Evolutionary conservation across 2,329 filamentous ascomycete species (phyloP).

Genomic region (Dendryphion nanum): DNA sequence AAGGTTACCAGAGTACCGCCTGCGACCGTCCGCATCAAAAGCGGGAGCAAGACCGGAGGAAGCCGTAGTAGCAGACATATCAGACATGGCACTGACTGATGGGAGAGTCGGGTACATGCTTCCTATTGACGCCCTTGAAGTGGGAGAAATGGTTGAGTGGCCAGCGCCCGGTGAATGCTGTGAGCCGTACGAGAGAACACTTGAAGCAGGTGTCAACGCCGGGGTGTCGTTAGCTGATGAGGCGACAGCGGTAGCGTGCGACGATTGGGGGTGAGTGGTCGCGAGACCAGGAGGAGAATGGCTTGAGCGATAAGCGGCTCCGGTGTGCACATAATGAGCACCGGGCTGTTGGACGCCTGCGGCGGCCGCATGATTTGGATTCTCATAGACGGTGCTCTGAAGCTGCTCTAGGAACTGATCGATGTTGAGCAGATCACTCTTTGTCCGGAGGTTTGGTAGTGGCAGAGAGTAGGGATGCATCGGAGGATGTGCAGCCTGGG

Average conservation of each 20-base stretch:
- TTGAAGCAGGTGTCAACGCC: slow-evolving; percentile 73
- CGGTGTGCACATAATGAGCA: slow-evolving; percentile 60
- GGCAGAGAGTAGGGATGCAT: slow-evolving; percentile 83
- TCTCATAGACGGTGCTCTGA: slow-evolving; percentile 94
- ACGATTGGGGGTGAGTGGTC: slow-evolving; percentile 46
- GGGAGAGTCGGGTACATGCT: slow-evolving; percentile 75
- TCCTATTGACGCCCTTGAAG: slow-evolving; percentile 54
- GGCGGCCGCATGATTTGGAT: slow-evolving; percentile 74
- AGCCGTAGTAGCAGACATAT: slow-evolving; percentile 60
- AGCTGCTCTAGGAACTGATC: slow-evolving; percentile 95
- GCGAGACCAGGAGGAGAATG: slow-evolving; percentile 53
- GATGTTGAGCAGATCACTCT: slow-evolving; percentile 90
- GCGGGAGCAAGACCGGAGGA: slow-evolving; percentile 67
- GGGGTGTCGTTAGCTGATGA: slow-evolving; percentile 60
- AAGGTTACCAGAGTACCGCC: slow-evolving; percentile 61
- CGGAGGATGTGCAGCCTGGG: slow-evolving; percentile 57
- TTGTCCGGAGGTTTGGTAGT: slow-evolving; percentile 85
- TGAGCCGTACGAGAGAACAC: slow-evolving; percentile 73
- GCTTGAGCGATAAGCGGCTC: slow-evolving; percentile 54
- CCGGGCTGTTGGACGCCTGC: slow-evolving; percentile 75
- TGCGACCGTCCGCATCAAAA: slow-evolving; percentile 60
- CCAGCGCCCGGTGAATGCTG: slow-evolving; percentile 76
- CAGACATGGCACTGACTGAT: slow-evolving; percentile 65
- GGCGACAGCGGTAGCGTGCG: slow-evolving; percentile 49
- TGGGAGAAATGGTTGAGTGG: slow-evolving; percentile 65